These are phyloP conservation scores for Albifimbria verrucaria DNA, from an alignment of 2,329 filamentous ascomycete genomes.

Conservation along the genomic window DNA sequence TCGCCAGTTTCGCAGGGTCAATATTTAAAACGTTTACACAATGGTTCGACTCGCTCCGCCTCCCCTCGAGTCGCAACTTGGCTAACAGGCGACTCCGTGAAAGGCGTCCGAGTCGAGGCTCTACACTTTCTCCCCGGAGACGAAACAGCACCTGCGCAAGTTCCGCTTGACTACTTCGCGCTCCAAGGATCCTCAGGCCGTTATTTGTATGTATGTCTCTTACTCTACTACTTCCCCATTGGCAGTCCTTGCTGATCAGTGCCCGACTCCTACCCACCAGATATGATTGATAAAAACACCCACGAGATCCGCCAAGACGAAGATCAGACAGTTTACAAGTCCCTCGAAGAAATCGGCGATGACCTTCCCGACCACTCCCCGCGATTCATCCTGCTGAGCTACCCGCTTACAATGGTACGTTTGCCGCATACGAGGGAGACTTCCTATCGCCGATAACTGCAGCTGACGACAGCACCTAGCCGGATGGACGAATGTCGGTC, in stretches of 20 bases:
- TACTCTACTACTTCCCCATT: neutral
- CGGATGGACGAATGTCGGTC: slow-evolving; percentile 78
- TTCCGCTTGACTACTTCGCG: slow-evolving; percentile 90
- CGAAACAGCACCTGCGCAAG: slow-evolving; percentile 85
- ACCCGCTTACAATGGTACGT: slow-evolving; percentile 79
- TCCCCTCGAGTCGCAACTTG: no score
- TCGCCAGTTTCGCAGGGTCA: neutral
- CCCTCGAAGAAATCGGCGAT: slow-evolving; percentile 76
- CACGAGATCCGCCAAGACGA: slow-evolving; percentile 86
- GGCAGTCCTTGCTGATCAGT: neutral
- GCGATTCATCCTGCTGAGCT: slow-evolving; percentile 84
- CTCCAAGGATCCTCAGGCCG: slow-evolving; percentile 80
- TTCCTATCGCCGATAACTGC: neutral
- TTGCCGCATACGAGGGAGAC: neutral
- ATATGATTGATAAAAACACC: slow-evolving; percentile 85
- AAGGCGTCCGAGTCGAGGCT: slow-evolving; percentile 75
- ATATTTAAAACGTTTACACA: neutral
- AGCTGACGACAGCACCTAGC: slow-evolving; percentile 41
- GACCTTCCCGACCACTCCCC: slow-evolving; percentile 92
- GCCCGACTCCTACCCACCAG: slow-evolving; percentile 40
- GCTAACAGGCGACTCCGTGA: no score
- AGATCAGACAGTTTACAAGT: slow-evolving; percentile 72
- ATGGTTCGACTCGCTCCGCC: neutral
- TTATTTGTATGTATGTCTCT: slow-evolving; percentile 75
- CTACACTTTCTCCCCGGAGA: slow-evolving; percentile 90